Evolutionary conservation across 805 yeast genomes (phyloP).

Genomic region (Kluyveromyces aestuarii): DNA sequence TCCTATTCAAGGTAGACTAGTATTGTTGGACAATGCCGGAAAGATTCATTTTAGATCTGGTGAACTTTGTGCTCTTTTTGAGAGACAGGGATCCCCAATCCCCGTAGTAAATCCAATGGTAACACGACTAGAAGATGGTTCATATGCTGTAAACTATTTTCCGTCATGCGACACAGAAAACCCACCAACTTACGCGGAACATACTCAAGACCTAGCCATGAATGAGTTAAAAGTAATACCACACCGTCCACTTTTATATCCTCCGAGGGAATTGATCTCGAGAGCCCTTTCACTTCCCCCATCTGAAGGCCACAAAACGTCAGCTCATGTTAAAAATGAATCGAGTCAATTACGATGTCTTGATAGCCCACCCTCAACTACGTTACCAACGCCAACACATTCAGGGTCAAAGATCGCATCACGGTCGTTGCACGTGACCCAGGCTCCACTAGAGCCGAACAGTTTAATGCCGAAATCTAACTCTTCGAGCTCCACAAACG

Average conservation of each 20-base stretch:
- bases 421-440: not conserved
- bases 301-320: not conserved
- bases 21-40: slow-evolving; percentile 32
- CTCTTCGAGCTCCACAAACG: not conserved
- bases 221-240: not conserved
- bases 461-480: not conserved
- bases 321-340: too few relatives aligned
- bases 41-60: slow-evolving; percentile 35
- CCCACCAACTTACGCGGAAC: slow-evolving; percentile 70
- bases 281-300: not conserved
- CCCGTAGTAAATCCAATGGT: slow-evolving; percentile 1
- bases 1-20: slow-evolving; percentile 38
- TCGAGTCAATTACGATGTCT: too few relatives aligned
- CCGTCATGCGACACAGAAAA: slow-evolving; percentile 43
- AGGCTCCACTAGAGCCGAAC: not conserved
- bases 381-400: too few relatives aligned
- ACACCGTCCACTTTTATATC: not conserved
- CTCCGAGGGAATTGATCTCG: not conserved
- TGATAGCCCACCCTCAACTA: too few relatives aligned
- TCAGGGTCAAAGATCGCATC: not conserved
- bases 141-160: slow-evolving; percentile 16
- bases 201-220: slow-evolving; percentile 45
- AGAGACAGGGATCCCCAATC: not conserved
- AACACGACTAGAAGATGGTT: slow-evolving; percentile 12
- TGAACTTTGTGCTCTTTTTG: slow-evolving; percentile 26